phyloP scores from a whole-genome alignment of 805 yeast genomes.

The Nakazawaea wickerhamii region DNA sequence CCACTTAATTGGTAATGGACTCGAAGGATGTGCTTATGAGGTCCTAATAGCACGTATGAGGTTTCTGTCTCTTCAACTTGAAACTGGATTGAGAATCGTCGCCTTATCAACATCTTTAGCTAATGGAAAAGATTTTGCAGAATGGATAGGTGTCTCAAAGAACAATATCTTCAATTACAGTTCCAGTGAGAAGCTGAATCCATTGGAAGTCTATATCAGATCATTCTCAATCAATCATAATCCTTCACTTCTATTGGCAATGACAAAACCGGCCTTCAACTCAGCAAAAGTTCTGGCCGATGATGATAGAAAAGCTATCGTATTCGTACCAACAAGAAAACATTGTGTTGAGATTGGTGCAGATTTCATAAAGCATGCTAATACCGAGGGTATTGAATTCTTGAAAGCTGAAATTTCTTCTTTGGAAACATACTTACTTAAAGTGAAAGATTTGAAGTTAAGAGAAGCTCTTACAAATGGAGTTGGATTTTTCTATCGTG shows the following conservation, averaged over 20 bases:
- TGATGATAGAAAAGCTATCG: conserved; percentile 31
- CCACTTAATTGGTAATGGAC: conserved; percentile 58
- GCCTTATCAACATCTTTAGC: conserved; percentile 67
- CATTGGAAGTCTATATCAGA: conserved; percentile 54
- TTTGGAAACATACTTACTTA: conserved; percentile 34
- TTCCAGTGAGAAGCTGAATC: conserved; percentile 51
- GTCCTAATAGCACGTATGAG: conserved; percentile 63
- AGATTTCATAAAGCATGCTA: conserved; percentile 35
- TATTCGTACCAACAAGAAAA: conserved; percentile 55
- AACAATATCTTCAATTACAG: conserved; percentile 62
- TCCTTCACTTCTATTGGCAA: conserved; percentile 45
- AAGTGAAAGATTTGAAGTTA: conserved; percentile 43
- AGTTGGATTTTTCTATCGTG: conserved; percentile 55
- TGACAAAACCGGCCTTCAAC: conserved; percentile 45
- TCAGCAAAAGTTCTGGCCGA: conserved; percentile 30
- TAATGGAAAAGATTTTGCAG: conserved; percentile 71
- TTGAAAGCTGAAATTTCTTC: conserved; percentile 33
- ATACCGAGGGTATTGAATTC: conserved; percentile 33
- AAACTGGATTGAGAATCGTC: conserved; percentile 53
- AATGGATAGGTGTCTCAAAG: conserved; percentile 77
- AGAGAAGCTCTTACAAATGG: conserved; percentile 46
- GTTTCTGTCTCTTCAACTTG: conserved; percentile 63
- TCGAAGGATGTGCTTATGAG: conserved; percentile 63
- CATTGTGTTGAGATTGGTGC: conserved; percentile 48
- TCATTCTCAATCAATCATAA: conserved; percentile 41